Conservation (phyloP, 1,284 basidiomycete genomes). For the Pseudozyma flocculosa region DNA sequence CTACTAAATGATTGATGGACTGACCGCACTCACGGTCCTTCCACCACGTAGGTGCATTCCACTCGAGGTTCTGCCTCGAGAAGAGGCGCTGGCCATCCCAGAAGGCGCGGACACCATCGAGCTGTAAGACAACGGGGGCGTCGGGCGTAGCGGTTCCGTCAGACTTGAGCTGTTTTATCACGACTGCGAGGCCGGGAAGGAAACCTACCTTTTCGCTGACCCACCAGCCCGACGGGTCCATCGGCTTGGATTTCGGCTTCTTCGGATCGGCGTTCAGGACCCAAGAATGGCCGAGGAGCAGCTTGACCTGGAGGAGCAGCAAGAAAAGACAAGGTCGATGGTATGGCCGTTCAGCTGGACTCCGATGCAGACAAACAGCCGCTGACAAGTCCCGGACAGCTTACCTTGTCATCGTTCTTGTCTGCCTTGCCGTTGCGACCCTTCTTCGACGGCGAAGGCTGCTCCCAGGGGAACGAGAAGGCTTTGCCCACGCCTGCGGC, state of each 20-base stretch:
- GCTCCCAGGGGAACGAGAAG: no score
- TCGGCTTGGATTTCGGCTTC: slow-evolving; percentile 18
- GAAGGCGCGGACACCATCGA: slow-evolving; percentile 62
- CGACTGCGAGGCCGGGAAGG: no score
- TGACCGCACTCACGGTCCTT: slow-evolving; percentile 63
- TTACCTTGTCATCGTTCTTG: slow-evolving; percentile 20
- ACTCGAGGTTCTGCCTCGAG: slow-evolving; percentile 67
- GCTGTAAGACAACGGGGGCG: slow-evolving; percentile 40
- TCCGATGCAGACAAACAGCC: no score
- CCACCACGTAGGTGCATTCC: slow-evolving; percentile 67
- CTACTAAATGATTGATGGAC: no score
- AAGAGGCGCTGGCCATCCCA: slow-evolving; percentile 67
- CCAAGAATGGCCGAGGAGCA: slow-evolving; percentile 68
- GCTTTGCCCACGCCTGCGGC: no score
- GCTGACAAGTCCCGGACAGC: no score
- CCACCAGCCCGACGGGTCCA: slow-evolving; percentile 69
- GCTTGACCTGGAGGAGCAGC: slow-evolving; percentile 10
- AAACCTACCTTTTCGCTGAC: slow-evolving; percentile 70
- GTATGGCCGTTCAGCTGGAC: no score
- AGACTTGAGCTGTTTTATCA: neutral
- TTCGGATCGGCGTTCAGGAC: slow-evolving; percentile 62
- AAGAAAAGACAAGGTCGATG: neutral
- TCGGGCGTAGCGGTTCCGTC: neutral
- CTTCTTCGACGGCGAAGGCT: slow-evolving; percentile 16
- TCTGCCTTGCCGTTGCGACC: slow-evolving; percentile 8